A percentile compares a stretch with the other conserved stretches of the same genome.
These are phyloP conservation scores for Cetraspora pellucida DNA, from an alignment of 192 early-diverging fungal species.

Conservation along the genomic window DNA sequence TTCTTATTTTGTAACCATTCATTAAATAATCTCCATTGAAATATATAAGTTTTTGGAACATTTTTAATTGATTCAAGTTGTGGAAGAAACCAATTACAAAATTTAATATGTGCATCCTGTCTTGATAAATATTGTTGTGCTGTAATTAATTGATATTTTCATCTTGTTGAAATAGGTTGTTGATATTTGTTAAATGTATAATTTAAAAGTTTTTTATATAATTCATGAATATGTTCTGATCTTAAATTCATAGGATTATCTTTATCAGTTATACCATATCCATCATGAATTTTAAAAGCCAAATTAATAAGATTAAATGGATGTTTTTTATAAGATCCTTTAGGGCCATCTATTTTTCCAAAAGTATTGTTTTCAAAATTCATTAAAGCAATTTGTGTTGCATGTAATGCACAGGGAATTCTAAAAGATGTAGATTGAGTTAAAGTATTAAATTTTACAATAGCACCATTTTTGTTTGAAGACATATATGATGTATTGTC, in stretches of 20 bases:
- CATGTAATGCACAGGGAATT: slow-evolving; percentile 13
- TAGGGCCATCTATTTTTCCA: background rate
- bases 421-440: background rate
- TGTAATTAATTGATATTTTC: background rate
- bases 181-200: background rate
- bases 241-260: background rate
- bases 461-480: background rate
- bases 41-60: too few relatives aligned
- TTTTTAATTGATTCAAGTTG: too few relatives aligned
- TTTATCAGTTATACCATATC: background rate
- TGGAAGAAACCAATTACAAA: too few relatives aligned
- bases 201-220: background rate
- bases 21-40: background rate
- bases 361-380: slow-evolving; percentile 9
- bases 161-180: background rate
- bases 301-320: slow-evolving; percentile 9
- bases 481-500: slow-evolving; percentile 18
- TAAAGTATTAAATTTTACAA: background rate
- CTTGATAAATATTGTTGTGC: background rate
- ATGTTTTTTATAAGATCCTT: background rate
- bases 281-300: slow-evolving; percentile 9
- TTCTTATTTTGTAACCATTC: background rate
- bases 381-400: background rate
- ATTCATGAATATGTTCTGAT: background rate
- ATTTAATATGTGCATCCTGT: too few relatives aligned